Base-by-base conservation (phyloP, 2,329 filamentous ascomycete species). In the Penicillium polonicum region DNA sequence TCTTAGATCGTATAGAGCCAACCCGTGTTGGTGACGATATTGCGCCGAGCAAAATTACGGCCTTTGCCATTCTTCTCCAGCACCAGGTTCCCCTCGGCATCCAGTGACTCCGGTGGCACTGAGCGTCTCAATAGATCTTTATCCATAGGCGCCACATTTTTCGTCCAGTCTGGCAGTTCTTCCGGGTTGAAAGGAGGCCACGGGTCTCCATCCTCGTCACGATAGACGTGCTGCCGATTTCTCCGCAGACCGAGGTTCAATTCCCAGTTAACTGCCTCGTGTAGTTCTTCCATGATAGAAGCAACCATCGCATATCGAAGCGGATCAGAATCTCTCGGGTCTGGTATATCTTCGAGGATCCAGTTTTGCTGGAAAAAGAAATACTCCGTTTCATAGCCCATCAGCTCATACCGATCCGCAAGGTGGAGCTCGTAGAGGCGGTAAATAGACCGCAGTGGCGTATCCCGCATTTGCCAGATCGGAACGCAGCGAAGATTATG, bases 231-330 rank as follows among this genome's bases (percentile, higher is more conserved):
- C 33, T 69, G 52, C 4, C 55, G 46, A 44, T 69, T 59, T 15
- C 66, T 52, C 10, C 67, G 58, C 57, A 71, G 48, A 1, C 68
- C 67, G 8, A 71, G 36, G 33, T 66, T 62, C 50, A 71, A 56
- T 15, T 63, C 60, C 68, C 67, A 70, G 35, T 70, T 71, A 7
- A 70, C 57, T 12, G 68, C 65, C 35, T 59, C 48, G 4, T 54
- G 59, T 2, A 68, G 48, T 46, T 70, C 65, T 29, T 70, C 68
- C 0, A 60, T 59, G 10, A 71, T 62, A 8, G 60, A 68, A 2
- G 68, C 65, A 35, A 71, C 21, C 13, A 72, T 59, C 0, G 68
- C 67, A 57, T 71, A 72, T 2, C 68, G 67, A 13, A 71, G 50
- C 1, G 68, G 69, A 52, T 72, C 69, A 5, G 31, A 3, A 45